Base-by-base conservation (phyloP, 768 basidiomycete species). In the Hortiboletus campestris region DNA sequence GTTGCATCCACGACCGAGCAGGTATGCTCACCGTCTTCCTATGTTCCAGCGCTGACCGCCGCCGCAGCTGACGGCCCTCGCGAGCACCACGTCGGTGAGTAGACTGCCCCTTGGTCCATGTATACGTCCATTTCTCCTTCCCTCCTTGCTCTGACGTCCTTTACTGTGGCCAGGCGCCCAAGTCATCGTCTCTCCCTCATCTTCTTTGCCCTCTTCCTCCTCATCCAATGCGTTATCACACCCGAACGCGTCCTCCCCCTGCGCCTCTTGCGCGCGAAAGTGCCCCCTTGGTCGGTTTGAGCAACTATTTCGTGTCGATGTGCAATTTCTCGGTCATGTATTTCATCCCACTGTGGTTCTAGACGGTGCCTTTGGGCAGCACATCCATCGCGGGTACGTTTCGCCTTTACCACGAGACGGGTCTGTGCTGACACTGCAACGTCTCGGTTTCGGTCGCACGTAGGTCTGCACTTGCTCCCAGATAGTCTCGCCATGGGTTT, bases 301-400 rank as follows among this genome's bases (percentile, higher is more conserved):
- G 83, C 63, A 90, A 89, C 63, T 86, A 84, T 63, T 78, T 89
- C 20, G 89, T 91, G 12, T 80, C 88, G 6, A 76, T 78, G 2
- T 89, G 88, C 67, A 92, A 89, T 65, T 87, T 91, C 46, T 75
- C 84, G 1, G 78, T 90, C 60, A 88, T 81, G 66, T 92, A 88
- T 68, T 90, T 85, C 68, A 80, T 84, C 67, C 90, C 90, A 3
- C 80, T 87, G 67, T 91, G 88, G 86, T 91, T 91, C 67, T 86
- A 91, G 67, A 89, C 85, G 0, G 89, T 91, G 2, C 75, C 81
- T 66, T 64, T 88, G 38, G 81, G 85, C 16, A 85, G 76, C 43
- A 84, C 88, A 20, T 83, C 86, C 11, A 83, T 78, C 6, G 85
- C 86, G 1, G 85, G 86, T 84, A 57, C 10, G 61, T 53, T 10